Base-by-base conservation (phyloP, 2,329 filamentous ascomycete species). In the Sporothrix brasiliensis region DNA sequence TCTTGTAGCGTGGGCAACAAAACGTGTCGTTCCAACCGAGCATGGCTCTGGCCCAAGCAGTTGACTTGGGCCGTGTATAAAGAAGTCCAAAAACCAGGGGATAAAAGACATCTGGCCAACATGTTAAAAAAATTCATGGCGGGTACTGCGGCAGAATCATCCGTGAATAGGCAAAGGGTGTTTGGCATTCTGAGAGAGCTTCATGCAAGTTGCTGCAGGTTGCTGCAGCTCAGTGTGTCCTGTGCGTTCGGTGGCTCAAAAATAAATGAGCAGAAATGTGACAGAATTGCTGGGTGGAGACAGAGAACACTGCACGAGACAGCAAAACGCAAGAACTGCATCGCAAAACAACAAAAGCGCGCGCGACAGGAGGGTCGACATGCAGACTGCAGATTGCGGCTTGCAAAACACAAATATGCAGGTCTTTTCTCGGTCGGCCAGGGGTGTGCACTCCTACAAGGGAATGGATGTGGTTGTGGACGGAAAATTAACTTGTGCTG, bases 131-230 rank as follows among this genome's bases (percentile, higher is more conserved):
- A 65, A 47, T 30, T 21, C n/a, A 69, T 50, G 60, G 70, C 72
- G 72, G 68, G 54, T 73, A 61, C 68, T 66, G 72, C 72, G 70
- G 70, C 66, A 72, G 72, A 70, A 67, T 44, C 44, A 58, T 52
- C 70, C 49, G 68, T 21, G 47, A 71, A 66, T 39, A 34, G 50
- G 11, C 21, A 67, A 67, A 30, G 54, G 39, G 16, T 24, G 27
- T 53, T 52, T 65, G 41, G 44, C 53, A 16, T 52, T 44, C 19
- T 27, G 13, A 39, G 47, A 44, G 58, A 69, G 47, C 68, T 63
- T 58, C 47, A 60, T 69, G 67, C 52, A 50, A 41, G 47, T 52
- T 63, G 50, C 67, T 71, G 70, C 70, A 71, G 44, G 27, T 49
- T 63, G 27, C 66, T 54, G 61, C 53, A 61, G 56, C 47, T 71